Evolutionary conservation across 2,329 filamentous ascomycete genomes (phyloP).

Genomic region (Colletotrichum orbiculare): DNA sequence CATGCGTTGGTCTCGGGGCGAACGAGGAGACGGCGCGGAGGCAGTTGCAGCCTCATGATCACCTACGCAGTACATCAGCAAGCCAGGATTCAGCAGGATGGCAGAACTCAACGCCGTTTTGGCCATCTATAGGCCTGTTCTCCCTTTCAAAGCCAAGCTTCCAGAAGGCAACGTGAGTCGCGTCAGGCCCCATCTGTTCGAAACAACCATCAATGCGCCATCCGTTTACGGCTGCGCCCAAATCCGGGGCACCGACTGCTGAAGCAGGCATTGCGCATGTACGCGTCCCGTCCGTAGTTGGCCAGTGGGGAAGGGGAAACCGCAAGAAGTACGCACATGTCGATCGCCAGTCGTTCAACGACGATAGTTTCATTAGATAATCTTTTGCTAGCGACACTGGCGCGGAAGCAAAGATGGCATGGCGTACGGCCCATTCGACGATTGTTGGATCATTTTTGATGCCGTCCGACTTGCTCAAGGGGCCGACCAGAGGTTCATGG

Average conservation of each 20-base stretch:
- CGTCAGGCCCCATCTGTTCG: not conserved
- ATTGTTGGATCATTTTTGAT: slow-evolving; percentile 16
- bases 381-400: not conserved
- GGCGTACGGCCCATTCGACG: not conserved
- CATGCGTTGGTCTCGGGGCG: not conserved
- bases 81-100: not conserved
- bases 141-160: slow-evolving; percentile 14
- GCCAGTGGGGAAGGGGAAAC: not conserved
- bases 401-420: not conserved
- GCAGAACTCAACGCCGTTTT: slow-evolving; percentile 1
- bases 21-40: not conserved
- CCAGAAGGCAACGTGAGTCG: slow-evolving; percentile 23
- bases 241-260: slow-evolving; percentile 14
- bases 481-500: slow-evolving; percentile 1
- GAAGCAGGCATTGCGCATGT: not conserved
- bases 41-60: not conserved
- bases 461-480: not conserved
- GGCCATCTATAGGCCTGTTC: slow-evolving; percentile 2
- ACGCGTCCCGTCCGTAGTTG: not conserved
- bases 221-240: slow-evolving; percentile 6
- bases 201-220: not conserved
- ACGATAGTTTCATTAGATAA: slow-evolving; percentile 17
- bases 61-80: not conserved
- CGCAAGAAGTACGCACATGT: not conserved
- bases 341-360: slow-evolving; percentile 4